phyloP scores from a whole-genome alignment of 768 basidiomycete species.

The Lenzites betulinus region DNA sequence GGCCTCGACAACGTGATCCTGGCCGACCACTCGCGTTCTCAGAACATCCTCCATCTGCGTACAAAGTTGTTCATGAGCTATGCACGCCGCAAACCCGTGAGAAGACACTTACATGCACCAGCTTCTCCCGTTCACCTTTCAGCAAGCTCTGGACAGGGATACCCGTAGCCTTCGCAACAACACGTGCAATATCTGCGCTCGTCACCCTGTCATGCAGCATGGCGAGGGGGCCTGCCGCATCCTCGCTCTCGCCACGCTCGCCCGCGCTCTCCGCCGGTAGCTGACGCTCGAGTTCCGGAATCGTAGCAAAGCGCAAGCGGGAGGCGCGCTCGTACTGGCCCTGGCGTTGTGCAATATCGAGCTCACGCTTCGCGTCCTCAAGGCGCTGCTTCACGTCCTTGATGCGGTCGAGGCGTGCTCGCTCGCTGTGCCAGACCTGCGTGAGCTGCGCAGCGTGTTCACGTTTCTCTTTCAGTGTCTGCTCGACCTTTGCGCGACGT shows the following conservation, averaged over 20 bases:
- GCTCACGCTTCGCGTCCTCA: conserved; percentile 81
- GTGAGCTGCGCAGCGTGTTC: conserved; percentile 62
- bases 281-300: conserved; percentile 76
- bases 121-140: conserved; percentile 87
- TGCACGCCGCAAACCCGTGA: not conserved
- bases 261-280: conserved; percentile 57
- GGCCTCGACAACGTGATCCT: conserved; percentile 83
- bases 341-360: conserved; percentile 87
- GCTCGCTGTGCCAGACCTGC: conserved; percentile 73
- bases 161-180: conserved; percentile 86
- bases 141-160: conserved; percentile 88
- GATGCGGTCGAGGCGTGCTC: conserved; percentile 64
- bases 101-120: conserved; percentile 69
- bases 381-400: conserved; percentile 74
- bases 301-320: conserved; percentile 79
- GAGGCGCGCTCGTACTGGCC: conserved; percentile 87
- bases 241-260: conserved; percentile 44
- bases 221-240: conserved; percentile 49
- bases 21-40: conserved; percentile 78
- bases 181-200: conserved; percentile 84
- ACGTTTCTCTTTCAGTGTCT: conserved; percentile 58
- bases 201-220: conserved; percentile 88
- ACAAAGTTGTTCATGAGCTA: conserved; percentile 1
- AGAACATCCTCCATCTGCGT: conserved; percentile 87
- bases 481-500: conserved; percentile 66